phyloP scores from a whole-genome alignment of 1,139 yeast species.

The Dujonia santamariae region DNA sequence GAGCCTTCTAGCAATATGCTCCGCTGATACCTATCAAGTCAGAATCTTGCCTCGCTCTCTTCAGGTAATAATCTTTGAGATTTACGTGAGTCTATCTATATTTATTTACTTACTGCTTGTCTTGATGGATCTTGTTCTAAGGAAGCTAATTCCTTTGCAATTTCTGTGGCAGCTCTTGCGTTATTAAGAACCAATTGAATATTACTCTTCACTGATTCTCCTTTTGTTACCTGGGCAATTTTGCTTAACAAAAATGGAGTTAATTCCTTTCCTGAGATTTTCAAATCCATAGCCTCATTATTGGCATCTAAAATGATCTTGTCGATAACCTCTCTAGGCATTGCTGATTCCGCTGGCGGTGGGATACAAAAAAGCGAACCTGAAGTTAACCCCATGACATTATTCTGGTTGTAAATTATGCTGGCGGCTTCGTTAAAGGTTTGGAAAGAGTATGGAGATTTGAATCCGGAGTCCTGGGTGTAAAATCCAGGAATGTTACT shows the following conservation, averaged over 20 bases:
- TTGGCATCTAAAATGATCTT: conserved; percentile 58
- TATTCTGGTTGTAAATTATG: conserved; percentile 52
- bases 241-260: conserved; percentile 74
- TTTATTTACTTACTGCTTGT: no score
- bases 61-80: no score
- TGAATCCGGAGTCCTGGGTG: conserved; percentile 70
- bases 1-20: no score
- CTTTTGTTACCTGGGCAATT: conserved; percentile 65
- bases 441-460: conserved; percentile 64
- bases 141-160: conserved; percentile 53
- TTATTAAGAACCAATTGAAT: conserved; percentile 76
- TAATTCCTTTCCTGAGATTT: conserved; percentile 66
- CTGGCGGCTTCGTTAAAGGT: conserved; percentile 58
- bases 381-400: conserved; percentile 49
- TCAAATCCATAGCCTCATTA: conserved; percentile 48
- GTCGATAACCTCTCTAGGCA: conserved; percentile 52
- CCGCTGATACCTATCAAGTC: no score
- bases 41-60: no score
- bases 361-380: conserved; percentile 83
- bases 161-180: conserved; percentile 63
- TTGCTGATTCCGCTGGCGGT: conserved; percentile 64
- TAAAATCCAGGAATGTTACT: conserved; percentile 76
- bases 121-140: no score
- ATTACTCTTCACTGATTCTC: conserved; percentile 69
- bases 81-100: no score